Base-by-base conservation (phyloP, 2,329 filamentous ascomycete species). In the Amauroascus verrucosus region DNA sequence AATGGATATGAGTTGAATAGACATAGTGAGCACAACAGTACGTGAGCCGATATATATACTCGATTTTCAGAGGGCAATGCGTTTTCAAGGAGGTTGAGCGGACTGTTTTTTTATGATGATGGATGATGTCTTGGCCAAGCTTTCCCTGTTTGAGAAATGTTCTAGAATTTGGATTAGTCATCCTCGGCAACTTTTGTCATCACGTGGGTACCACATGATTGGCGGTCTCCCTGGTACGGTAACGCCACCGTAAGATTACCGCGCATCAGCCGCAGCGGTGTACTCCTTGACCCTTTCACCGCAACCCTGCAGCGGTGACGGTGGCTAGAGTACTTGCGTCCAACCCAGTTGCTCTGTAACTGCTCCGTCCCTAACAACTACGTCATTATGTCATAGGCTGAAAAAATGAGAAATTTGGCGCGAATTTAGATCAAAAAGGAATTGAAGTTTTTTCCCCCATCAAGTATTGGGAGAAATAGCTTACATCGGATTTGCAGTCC, bases 171-270 rank as follows among this genome's bases (percentile, higher is more conserved):
- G 6, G 37, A 24, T 51, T 43, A 51, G 37, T 43, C 37, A 51
- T 33, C 26, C 5, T 16, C 37, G 20, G n/a, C n/a, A 18, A 16
- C 16, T 26, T n/a, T n/a, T 4, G n/a, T 40, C 6, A 40, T 51
- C 38, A 43, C 48, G n/a, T 51, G 26, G 14, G 14, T 6, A 20
- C 16, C 9, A 35, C 18, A 24, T 20, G 28, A 44, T 45, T 38
- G 13, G 28, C 40, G 8, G 26, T 7, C 20, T 30, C 8, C 13
- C 9, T 14, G n/a, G 14, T n/a, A 35, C 3, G n/a, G 49, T 45
- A 51, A 33, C 38, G 38, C 38, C 38, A 51, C 18, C 2, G 49
- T 51, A 51, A 51, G 13, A 45, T 45, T 51, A 51, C 49, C 13
- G 49, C 38, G 6, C 13, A 51, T 51, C 40, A 51, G 49, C 49